Conservation (phyloP, 2,329 filamentous ascomycete genomes). For the Elsinoe arachidis region DNA sequence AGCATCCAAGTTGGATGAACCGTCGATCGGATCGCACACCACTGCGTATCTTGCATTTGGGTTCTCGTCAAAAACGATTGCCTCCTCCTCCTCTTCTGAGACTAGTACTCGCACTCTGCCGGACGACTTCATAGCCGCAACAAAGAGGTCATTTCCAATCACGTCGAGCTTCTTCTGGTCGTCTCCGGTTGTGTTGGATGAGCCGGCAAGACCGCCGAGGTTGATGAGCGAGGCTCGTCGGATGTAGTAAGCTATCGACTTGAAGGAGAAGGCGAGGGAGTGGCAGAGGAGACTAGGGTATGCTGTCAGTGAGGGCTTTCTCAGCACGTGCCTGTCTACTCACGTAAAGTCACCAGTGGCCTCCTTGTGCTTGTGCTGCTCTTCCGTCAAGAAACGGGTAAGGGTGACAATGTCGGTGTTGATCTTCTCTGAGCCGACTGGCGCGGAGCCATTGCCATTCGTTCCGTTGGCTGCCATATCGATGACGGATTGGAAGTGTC, state of each 20-base stretch:
- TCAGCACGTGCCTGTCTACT: conserved; percentile 27
- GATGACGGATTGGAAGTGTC: background rate
- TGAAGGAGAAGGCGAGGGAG: conserved; percentile 98
- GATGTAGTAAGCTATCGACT: conserved; percentile 99
- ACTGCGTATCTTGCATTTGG: conserved; percentile 79
- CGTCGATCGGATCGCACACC: conserved; percentile 95
- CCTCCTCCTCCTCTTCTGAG: conserved; percentile 95
- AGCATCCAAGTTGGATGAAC: conserved; percentile 92
- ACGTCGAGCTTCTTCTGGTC: conserved; percentile 99
- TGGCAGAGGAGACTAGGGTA: conserved; percentile 77
- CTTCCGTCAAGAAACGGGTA: conserved; percentile 90
- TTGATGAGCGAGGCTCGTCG: conserved; percentile 82
- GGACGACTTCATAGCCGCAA: conserved; percentile 86
- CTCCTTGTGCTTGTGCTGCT: conserved; percentile 86
- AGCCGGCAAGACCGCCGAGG: conserved; percentile 86
- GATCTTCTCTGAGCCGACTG: conserved; percentile 62
- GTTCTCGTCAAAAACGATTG: conserved; percentile 74
- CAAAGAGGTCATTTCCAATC: conserved; percentile 96
- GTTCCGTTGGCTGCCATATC: conserved; percentile 32
- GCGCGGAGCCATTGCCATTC: conserved; percentile 38
- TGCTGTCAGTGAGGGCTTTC: background rate
- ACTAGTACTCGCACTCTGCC: conserved; percentile 85
- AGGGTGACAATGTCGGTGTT: conserved; percentile 96
- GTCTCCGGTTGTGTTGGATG: conserved; percentile 90
- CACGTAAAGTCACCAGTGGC: conserved; percentile 98